Evolutionary conservation across 1,284 basidiomycete genomes (phyloP).

Genomic region (Sanguinoderma infundibulare): DNA sequence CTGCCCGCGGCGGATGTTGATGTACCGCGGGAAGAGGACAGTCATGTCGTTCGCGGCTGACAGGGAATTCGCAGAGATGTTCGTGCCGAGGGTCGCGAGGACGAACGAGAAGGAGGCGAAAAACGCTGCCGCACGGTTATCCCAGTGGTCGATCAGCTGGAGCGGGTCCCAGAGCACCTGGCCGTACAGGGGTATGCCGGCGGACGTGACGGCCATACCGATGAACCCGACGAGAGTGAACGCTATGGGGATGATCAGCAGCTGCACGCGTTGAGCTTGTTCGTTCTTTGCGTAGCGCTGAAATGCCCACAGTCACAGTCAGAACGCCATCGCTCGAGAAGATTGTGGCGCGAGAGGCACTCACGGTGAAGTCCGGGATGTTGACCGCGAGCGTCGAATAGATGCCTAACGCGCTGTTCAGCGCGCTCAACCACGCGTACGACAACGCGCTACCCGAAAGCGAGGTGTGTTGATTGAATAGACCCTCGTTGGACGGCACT

Average conservation of each 20-base stretch:
- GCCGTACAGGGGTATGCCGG: constrained; percentile 62
- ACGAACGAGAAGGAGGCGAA: constrained; percentile 73
- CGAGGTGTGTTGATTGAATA: constrained; percentile 49
- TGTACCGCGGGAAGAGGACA: constrained; percentile 66
- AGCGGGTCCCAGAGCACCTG: constrained; percentile 54
- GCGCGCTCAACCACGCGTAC: constrained; percentile 76
- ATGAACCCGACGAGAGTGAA: constrained; percentile 64
- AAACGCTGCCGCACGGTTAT: constrained; percentile 80
- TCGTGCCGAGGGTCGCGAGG: constrained; percentile 73
- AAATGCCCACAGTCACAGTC: background rate
- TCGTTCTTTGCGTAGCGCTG: constrained; percentile 68
- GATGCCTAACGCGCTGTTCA: constrained; percentile 72
- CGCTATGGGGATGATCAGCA: constrained; percentile 69
- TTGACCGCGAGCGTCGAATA: constrained; percentile 73
- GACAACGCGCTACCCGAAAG: constrained; percentile 55
- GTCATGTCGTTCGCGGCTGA: constrained; percentile 82
- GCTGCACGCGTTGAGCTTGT: constrained; percentile 67
- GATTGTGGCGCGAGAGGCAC: constrained; percentile 13
- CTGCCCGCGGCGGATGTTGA: constrained; percentile 80
- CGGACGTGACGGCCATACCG: constrained; percentile 73
- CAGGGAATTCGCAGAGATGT: constrained; percentile 77
- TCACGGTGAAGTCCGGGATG: constrained; percentile 74
- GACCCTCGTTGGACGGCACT: constrained; percentile 57
- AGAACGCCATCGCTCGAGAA: background rate
- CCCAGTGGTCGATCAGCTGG: constrained; percentile 66